phyloP scores from a whole-genome alignment of 495 filamentous ascomycete genomes.

The Tricharina praecox region DNA sequence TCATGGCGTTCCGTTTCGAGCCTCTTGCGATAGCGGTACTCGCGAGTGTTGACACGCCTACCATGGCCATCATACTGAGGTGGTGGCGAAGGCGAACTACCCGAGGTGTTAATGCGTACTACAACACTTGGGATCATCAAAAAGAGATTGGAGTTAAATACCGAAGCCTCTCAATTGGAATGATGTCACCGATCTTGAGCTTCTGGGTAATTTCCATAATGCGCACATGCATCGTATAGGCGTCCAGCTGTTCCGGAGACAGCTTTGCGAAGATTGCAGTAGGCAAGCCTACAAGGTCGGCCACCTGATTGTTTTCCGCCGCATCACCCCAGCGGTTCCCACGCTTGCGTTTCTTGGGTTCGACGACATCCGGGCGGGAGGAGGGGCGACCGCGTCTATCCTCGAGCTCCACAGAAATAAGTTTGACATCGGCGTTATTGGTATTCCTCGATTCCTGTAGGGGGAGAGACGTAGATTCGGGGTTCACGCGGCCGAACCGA shows the following conservation, averaged over 20 bases:
- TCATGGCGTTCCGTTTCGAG: slow-evolving; percentile 98
- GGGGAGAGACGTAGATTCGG: too few relatives aligned
- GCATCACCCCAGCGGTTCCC: slow-evolving; percentile 87
- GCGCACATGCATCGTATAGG: slow-evolving; percentile 83
- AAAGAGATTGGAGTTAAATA: slow-evolving; percentile 31
- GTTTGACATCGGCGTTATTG: too few relatives aligned
- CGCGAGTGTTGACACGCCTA: slow-evolving; percentile 92
- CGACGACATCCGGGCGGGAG: background rate
- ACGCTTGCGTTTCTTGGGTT: slow-evolving; percentile 56
- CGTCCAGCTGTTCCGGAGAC: slow-evolving; percentile 94
- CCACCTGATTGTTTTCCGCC: slow-evolving; percentile 89
- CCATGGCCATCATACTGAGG: slow-evolving; percentile 98
- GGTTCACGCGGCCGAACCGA: background rate
- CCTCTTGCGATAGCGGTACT: slow-evolving; percentile 90
- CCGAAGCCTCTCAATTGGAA: slow-evolving; percentile 87
- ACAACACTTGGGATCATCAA: background rate
- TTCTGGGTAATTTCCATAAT: slow-evolving; percentile 99
- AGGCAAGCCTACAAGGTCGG: slow-evolving; percentile 90
- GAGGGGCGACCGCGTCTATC: background rate
- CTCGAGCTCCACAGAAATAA: too few relatives aligned
- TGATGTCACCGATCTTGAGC: slow-evolving; percentile 93
- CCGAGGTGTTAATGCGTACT: slow-evolving; percentile 12
- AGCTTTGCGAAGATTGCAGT: slow-evolving; percentile 92
- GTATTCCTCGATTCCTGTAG: too few relatives aligned
- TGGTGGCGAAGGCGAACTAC: slow-evolving; percentile 81